Percentiles rank a stretch among this genome's conserved stretches.
These are phyloP conservation scores for Globisporangium rhizosaccharum DNA, from an alignment of 352 stramenopile species.

Conservation along the genomic window DNA sequence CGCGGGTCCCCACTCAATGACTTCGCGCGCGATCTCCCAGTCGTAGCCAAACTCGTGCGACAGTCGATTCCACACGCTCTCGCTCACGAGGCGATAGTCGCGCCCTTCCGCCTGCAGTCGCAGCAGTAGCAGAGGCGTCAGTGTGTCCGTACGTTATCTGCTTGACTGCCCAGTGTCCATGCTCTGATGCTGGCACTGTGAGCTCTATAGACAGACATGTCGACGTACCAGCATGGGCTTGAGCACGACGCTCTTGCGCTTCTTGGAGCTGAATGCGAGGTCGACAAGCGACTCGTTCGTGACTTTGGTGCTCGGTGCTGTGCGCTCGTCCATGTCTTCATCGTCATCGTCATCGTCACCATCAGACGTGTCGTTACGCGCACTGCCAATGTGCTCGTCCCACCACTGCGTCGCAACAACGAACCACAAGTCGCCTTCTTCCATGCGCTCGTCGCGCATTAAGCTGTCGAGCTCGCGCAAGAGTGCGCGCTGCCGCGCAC, in stretches of 20 bases:
- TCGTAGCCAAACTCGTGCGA: conserved; percentile 59
- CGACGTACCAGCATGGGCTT: conserved; percentile 44
- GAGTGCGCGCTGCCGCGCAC: conserved; percentile 1
- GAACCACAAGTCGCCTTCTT: conserved; percentile 56
- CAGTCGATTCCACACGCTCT: conserved; percentile 64
- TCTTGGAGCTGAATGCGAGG: conserved; percentile 28
- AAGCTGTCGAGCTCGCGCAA: conserved; percentile 18
- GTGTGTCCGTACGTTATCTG: too few species aligned
- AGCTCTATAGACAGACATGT: background rate
- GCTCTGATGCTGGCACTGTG: too few species aligned
- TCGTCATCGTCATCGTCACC: conserved; percentile 13
- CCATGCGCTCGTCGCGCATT: conserved; percentile 29
- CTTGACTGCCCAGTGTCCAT: too few species aligned
- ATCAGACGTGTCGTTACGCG: conserved; percentile 6
- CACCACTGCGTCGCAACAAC: conserved; percentile 54
- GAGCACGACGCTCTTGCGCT: conserved; percentile 45
- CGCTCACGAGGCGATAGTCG: conserved; percentile 65
- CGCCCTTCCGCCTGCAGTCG: conserved; percentile 35
- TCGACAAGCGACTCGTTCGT: conserved; percentile 52
- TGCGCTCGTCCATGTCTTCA: background rate
- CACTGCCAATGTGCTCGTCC: conserved; percentile 20
- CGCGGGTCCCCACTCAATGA: conserved; percentile 37
- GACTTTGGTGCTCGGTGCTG: background rate
- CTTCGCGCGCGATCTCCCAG: conserved; percentile 61
- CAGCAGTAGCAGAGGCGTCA: background rate